Percentiles rank a stretch among this genome's conserved stretches.
These are phyloP conservation scores for Fusarium albosuccineum DNA, from an alignment of 2,329 filamentous ascomycete species.

Conservation along the genomic window DNA sequence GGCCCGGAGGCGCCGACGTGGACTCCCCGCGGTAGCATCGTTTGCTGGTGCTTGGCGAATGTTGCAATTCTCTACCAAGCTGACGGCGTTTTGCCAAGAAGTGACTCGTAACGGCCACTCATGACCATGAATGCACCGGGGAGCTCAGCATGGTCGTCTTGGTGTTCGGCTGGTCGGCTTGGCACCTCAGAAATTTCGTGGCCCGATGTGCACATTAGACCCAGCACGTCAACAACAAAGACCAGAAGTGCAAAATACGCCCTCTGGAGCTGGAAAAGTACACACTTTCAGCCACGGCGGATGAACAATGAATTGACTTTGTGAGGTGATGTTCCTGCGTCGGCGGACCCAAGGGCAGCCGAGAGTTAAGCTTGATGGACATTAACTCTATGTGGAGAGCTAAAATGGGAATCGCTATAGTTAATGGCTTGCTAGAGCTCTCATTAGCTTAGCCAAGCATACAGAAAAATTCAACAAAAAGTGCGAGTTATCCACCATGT, in stretches of 20 bases:
- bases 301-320: not conserved
- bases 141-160: slow-evolving; percentile 23
- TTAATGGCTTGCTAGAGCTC: not conserved
- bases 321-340: not conserved
- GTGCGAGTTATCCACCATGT: not conserved
- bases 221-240: not conserved
- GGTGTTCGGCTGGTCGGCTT: not conserved
- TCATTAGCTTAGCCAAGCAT: not conserved
- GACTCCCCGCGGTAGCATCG: slow-evolving; percentile 4
- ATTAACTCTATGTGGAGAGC: not conserved
- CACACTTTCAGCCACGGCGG: too few species aligned
- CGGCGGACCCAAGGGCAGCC: not conserved
- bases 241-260: not conserved
- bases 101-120: slow-evolving; percentile 7
- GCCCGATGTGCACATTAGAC: not conserved
- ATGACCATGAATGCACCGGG: not conserved
- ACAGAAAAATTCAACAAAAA: slow-evolving; percentile 2
- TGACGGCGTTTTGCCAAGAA: not conserved
- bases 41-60: slow-evolving; percentile 10
- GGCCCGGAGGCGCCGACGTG: slow-evolving; percentile 29
- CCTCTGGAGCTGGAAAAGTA: not conserved
- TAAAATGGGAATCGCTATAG: too few species aligned
- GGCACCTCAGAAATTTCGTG: not conserved
- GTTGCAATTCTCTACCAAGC: not conserved
- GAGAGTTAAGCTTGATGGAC: slow-evolving; percentile 3